Evolutionary conservation across 2,329 filamentous ascomycete species (phyloP), one percentile per base, ranked within the genome.

Genomic region (Aspergillus sp.): DNA sequence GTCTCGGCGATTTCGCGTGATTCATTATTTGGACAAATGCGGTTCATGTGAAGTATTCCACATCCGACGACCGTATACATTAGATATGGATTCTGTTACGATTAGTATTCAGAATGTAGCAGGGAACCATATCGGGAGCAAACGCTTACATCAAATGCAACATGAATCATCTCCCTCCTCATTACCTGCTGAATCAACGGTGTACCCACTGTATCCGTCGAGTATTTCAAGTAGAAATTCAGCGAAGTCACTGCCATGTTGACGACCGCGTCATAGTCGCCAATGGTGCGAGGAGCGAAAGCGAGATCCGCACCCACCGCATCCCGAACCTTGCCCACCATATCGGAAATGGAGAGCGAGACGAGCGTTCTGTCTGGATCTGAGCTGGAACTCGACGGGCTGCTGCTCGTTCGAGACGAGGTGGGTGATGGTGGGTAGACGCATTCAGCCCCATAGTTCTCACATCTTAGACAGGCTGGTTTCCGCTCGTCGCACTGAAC

Each of bases 41-140:
- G 65, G 40, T 66, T 67, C 2, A 72, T 59, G 37, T 72, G 69
- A 1, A 70, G 63, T 25, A 63, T 62, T 8, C 67, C 67, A 5
- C 67, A 65, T 11, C 59, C 70, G 8, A 73, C 57, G 21, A 73
- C 61, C 3, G 68, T 68, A 50, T 72, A 70, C 68, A 73, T 70
- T 5, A 73, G 41, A 50, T 72, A 64, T 0, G 66, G 51, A 41
- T 50, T 66, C 70, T 71, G 2, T 37, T 4, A 15, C 19, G 14
- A 14, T 51, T 25, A 27, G 47, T 14, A 23, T 27, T 25, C 23
- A n/a, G 15, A 46, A 1, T 0, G 4, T 31, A 31, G 3, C 14
- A 31, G 15, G 3, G 6, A 25, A 45, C 7, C 9, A 25, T 1
- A 45, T 14, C 3, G 3, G 3, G 8, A 6, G 3, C 15, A 25